Percentiles rank a stretch among this genome's conserved stretches.
Conservation (phyloP, 345 rosid species). For the Triadica sebifera region DNA sequence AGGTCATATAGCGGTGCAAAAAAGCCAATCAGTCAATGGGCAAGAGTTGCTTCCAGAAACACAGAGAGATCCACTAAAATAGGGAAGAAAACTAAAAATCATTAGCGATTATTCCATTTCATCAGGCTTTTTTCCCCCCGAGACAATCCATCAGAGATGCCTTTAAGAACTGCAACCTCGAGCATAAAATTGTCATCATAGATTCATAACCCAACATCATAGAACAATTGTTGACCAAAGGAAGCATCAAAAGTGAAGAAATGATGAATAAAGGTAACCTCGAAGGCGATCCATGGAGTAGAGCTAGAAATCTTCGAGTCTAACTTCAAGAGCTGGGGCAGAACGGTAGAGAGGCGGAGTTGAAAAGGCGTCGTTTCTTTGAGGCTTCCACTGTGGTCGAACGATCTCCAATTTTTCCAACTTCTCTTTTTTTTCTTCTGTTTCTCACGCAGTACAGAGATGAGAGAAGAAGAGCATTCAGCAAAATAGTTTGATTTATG, state of each 20-base stretch:
- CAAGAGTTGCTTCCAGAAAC: not conserved
- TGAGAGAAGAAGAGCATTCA: not conserved
- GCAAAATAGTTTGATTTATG: too few species aligned
- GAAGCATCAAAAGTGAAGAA: not conserved
- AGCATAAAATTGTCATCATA: not conserved
- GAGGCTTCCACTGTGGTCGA: constrained; percentile 30
- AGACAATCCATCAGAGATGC: constrained; percentile 68
- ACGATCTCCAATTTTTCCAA: constrained; percentile 48
- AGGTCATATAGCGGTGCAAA: constrained; percentile 36
- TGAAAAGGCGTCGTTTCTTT: constrained; percentile 28
- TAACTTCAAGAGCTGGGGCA: constrained; percentile 79
- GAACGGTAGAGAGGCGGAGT: constrained; percentile 70
- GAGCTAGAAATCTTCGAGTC: constrained; percentile 89
- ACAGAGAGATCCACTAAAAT: not conserved
- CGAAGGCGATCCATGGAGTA: constrained; percentile 87
- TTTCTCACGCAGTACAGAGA: not conserved
- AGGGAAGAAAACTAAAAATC: not conserved
- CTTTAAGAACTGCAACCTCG: constrained; percentile 63
- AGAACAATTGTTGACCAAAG: not conserved
- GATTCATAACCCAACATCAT: too few species aligned
- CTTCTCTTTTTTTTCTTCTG: too few species aligned
- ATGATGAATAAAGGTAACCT: constrained; percentile 38
- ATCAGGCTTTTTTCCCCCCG: constrained; percentile 79
- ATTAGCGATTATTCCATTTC: constrained; percentile 71
- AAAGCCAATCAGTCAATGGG: not conserved